Conservation (phyloP, 2,329 filamentous ascomycete species). For the Pyrenophora teres region DNA sequence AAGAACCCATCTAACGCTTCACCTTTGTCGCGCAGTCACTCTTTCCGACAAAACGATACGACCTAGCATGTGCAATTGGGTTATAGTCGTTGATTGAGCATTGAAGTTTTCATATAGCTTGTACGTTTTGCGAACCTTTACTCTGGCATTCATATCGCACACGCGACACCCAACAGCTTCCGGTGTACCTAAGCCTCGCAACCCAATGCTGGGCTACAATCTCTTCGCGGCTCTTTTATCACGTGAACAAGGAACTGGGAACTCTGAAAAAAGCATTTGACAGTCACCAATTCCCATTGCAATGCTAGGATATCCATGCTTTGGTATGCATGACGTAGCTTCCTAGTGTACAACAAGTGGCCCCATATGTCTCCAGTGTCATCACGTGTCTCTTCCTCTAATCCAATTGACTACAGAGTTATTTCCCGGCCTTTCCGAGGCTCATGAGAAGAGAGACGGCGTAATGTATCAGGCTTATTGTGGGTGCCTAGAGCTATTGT, state of each 20-base stretch:
- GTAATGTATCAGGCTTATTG: too few relatives aligned
- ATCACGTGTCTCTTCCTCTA: too few relatives aligned
- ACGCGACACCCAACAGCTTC: conserved; percentile 15
- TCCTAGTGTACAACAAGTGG: background rate
- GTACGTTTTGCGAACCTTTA: too few relatives aligned
- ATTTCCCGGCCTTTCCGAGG: too few relatives aligned
- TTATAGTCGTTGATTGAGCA: background rate
- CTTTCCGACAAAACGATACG: background rate
- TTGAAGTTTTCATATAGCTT: background rate
- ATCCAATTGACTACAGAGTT: too few relatives aligned
- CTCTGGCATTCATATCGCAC: background rate
- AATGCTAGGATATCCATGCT: conserved; percentile 3
- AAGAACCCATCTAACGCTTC: conserved; percentile 9
- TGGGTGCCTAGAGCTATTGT: background rate
- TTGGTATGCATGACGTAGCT: conserved; percentile 1
- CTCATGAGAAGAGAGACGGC: too few relatives aligned
- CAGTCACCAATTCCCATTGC: background rate
- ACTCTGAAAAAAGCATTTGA: background rate
- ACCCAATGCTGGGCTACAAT: background rate
- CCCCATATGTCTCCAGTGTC: too few relatives aligned
- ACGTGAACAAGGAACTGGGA: background rate
- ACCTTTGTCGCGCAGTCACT: background rate
- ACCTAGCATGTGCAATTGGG: background rate
- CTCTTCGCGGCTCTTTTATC: background rate
- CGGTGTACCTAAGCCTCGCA: background rate